phyloP scores from a whole-genome alignment of 2,329 filamentous ascomycete species.

The Emmonsiellopsis sp. region DNA sequence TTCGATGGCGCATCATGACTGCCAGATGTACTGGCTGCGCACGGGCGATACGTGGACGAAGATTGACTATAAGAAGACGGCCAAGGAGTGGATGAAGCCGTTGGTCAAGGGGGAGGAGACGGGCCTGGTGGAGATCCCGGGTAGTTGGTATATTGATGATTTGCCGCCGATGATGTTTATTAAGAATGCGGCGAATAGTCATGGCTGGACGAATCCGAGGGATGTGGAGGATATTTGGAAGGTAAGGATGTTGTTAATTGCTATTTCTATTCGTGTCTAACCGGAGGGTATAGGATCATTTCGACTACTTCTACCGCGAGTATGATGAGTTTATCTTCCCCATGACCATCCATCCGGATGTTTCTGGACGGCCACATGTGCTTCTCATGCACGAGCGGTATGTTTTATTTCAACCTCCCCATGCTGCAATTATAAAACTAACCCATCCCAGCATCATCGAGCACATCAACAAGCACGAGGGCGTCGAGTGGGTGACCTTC shows the following conservation, averaged over 20 bases:
- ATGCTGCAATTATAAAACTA: not conserved
- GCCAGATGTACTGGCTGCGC: constrained; percentile 36
- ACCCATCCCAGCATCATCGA: constrained; percentile 45
- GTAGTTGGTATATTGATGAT: constrained; percentile 37
- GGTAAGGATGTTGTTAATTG: constrained; percentile 7
- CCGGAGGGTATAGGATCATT: constrained; percentile 44
- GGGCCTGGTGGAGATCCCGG: constrained; percentile 35
- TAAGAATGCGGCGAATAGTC: constrained; percentile 40
- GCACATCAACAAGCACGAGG: constrained; percentile 54
- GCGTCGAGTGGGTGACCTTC: constrained; percentile 43
- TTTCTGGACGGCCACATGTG: constrained; percentile 61
- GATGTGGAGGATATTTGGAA: constrained; percentile 52
- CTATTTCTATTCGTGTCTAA: not conserved
- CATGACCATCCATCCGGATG: constrained; percentile 68
- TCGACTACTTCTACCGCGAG: constrained; percentile 63
- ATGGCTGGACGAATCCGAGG: constrained; percentile 50
- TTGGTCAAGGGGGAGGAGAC: constrained; percentile 38
- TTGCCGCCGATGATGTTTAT: constrained; percentile 39
- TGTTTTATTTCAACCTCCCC: constrained; percentile 8
- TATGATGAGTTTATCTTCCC: constrained; percentile 70
- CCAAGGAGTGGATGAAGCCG: constrained; percentile 38
- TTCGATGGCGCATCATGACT: constrained; percentile 36
- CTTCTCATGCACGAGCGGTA: constrained; percentile 63
- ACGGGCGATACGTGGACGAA: constrained; percentile 37
- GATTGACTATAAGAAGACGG: constrained; percentile 34